phyloP scores from a whole-genome alignment of 2,329 filamentous ascomycete species.

The Cordyceps farinosa region DNA sequence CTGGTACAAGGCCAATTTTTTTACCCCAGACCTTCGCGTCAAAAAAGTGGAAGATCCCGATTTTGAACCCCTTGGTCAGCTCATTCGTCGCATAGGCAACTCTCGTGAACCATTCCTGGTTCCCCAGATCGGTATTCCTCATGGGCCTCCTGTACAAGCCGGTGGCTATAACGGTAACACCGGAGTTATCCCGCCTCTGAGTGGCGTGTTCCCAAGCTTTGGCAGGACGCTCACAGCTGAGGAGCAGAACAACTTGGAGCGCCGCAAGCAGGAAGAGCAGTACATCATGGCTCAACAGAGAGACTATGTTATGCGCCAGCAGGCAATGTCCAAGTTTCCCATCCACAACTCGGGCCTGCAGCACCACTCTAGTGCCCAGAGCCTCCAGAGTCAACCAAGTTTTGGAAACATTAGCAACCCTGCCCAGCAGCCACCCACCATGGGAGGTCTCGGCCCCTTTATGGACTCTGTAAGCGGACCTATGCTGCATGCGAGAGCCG shows the following conservation, averaged over 20 bases:
- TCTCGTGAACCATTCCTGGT: constrained; percentile 96
- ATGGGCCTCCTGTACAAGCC: constrained; percentile 65
- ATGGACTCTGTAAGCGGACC: constrained; percentile 60
- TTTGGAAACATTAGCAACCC: constrained; percentile 94
- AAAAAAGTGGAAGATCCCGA: constrained; percentile 92
- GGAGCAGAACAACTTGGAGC: constrained; percentile 94
- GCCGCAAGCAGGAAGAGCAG: constrained; percentile 96
- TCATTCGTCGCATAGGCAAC: constrained; percentile 94
- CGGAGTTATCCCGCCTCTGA: constrained; percentile 80
- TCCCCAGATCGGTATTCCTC: constrained; percentile 91
- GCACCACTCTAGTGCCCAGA: constrained; percentile 92
- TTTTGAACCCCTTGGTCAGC: constrained; percentile 90
- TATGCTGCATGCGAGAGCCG: constrained; percentile 26
- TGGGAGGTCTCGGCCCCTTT: constrained; percentile 62
- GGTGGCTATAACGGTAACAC: constrained; percentile 51
- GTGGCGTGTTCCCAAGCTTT: constrained; percentile 91
- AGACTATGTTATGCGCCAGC: constrained; percentile 85
- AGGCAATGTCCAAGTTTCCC: constrained; percentile 70
- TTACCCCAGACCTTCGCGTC: constrained; percentile 88
- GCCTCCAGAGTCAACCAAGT: constrained; percentile 93
- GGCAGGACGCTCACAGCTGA: constrained; percentile 91
- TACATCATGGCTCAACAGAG: constrained; percentile 95
- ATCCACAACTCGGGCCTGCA: constrained; percentile 60
- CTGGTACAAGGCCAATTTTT: constrained; percentile 99
- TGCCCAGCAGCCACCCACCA: constrained; percentile 50